phyloP scores from a whole-genome alignment of 2,329 filamentous ascomycete genomes.

The Metarhizium humberi region DNA sequence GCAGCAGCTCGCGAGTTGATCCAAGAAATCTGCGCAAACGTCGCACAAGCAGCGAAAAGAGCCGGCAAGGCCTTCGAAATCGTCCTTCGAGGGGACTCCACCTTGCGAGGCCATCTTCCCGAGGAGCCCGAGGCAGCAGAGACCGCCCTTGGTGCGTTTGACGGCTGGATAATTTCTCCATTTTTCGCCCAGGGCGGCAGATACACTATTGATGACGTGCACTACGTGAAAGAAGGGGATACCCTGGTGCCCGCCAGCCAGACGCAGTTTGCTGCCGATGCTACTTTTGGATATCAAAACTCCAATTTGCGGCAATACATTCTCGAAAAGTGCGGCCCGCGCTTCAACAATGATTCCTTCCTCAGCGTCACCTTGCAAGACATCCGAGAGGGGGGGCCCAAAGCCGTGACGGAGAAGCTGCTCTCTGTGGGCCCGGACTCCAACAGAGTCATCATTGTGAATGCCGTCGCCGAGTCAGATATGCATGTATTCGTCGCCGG shows the following conservation, averaged over 20 bases:
- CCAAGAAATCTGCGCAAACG: conserved; percentile 36
- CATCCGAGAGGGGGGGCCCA: conserved; percentile 20
- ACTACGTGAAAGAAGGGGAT: conserved; percentile 46
- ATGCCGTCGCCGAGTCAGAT: conserved; percentile 42
- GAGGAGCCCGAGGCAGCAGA: conserved; percentile 42
- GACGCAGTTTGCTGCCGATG: conserved; percentile 47
- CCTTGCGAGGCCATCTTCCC: conserved; percentile 45
- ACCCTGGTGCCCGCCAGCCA: conserved; percentile 29
- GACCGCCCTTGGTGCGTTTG: conserved; percentile 34
- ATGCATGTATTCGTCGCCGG: conserved; percentile 46
- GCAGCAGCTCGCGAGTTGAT: conserved; percentile 35
- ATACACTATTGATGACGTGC: conserved; percentile 44
- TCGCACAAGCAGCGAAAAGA: conserved; percentile 32
- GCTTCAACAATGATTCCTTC: conserved; percentile 16
- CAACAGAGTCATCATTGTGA: conserved; percentile 38
- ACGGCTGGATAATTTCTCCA: conserved; percentile 44
- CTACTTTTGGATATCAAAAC: conserved; percentile 45
- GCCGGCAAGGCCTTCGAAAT: conserved; percentile 37
- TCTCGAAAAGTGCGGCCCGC: conserved; percentile 35
- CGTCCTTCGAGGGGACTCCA: conserved; percentile 46
- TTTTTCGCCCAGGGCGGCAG: conserved; percentile 49
- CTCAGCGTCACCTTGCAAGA: conserved; percentile 20
- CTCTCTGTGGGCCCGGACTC: conserved; percentile 23
- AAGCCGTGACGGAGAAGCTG: conserved; percentile 15
- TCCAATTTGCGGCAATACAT: conserved; percentile 40